phyloP scores from a whole-genome alignment of 1,139 yeast genomes.

The Candida frijolesensis region DNA sequence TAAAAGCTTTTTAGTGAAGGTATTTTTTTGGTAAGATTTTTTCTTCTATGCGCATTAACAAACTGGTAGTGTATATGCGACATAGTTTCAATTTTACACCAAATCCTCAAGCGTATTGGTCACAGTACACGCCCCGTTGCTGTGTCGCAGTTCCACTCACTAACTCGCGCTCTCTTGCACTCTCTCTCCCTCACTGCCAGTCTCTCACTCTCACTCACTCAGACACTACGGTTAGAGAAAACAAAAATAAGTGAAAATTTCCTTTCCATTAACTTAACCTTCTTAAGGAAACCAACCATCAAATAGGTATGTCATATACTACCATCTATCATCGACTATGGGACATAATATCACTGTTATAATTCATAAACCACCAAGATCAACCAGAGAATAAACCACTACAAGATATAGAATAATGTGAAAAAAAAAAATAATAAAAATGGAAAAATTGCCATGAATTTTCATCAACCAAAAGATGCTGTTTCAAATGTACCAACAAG shows the following conservation, averaged over 20 bases:
- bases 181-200: neutral
- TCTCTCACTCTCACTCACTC: neutral
- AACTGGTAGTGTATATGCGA: too few relatives aligned
- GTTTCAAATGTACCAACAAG: too few relatives aligned
- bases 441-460: neutral
- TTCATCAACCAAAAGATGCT: too few relatives aligned
- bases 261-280: constrained; percentile 6
- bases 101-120: too few relatives aligned
- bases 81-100: too few relatives aligned
- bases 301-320: constrained; percentile 13
- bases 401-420: neutral
- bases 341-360: neutral
- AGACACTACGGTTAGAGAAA: constrained; percentile 2
- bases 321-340: neutral
- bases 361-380: neutral
- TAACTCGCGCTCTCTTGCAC: constrained; percentile 2
- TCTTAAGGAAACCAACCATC: constrained; percentile 11
- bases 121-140: too few relatives aligned
- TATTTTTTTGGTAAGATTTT: neutral
- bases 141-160: neutral
- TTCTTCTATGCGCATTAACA: neutral
- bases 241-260: constrained; percentile 12
- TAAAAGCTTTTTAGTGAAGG: too few relatives aligned
- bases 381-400: neutral
- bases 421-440: neutral